Conservation (phyloP, 495 filamentous ascomycete species). For the Hypoxylon perforatum region DNA sequence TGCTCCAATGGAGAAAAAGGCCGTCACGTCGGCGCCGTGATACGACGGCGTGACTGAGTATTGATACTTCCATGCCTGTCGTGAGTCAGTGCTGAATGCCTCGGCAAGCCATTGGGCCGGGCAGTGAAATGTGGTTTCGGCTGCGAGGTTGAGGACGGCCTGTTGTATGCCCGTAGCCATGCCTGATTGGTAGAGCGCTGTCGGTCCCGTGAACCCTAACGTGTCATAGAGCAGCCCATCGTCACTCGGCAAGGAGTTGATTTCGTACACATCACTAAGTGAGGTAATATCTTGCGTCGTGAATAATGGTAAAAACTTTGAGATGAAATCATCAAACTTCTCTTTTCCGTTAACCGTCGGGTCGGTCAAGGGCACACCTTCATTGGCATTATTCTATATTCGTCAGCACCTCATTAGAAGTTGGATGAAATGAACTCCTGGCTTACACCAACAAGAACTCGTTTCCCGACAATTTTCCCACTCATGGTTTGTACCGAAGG, state of each 20-base stretch:
- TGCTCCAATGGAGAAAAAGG: constrained; percentile 59
- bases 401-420: constrained; percentile 3
- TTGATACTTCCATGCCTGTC: constrained; percentile 67
- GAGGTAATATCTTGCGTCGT: constrained; percentile 37
- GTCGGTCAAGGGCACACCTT: constrained; percentile 41
- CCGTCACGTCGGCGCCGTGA: constrained; percentile 66
- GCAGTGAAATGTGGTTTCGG: constrained; percentile 71
- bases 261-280: constrained; percentile 23
- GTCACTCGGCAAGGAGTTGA: constrained; percentile 21
- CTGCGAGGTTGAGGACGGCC: constrained; percentile 63
- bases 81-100: constrained; percentile 56
- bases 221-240: constrained; percentile 33
- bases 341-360: constrained; percentile 28
- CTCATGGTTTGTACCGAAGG: constrained; percentile 64
- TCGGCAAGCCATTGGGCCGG: constrained; percentile 72
- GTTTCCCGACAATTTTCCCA: constrained; percentile 51
- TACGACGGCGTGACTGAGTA: constrained; percentile 68
- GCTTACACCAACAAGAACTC: constrained; percentile 39
- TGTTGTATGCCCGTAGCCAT: constrained; percentile 41
- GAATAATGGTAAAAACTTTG: constrained; percentile 32
- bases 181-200: constrained; percentile 36
- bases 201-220: constrained; percentile 32
- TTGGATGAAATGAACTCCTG: background rate
- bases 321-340: constrained; percentile 34
- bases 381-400: constrained; percentile 43